These are phyloP conservation scores for Cercospora beticola DNA, from an alignment of 2,329 filamentous ascomycete genomes.

Conservation along the genomic window DNA sequence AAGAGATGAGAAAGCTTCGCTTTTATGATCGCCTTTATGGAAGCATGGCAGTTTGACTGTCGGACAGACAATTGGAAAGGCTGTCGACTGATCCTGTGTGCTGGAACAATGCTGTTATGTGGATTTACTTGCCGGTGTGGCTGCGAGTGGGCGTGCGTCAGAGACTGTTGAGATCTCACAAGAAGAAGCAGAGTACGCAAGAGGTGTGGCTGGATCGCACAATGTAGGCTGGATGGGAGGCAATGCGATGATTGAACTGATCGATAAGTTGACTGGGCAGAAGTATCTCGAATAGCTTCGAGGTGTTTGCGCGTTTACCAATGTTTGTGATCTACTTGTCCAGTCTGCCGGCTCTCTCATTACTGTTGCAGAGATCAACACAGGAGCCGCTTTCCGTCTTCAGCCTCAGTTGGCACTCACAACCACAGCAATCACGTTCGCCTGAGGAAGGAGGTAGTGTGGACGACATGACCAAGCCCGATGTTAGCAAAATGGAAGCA, in stretches of 20 bases:
- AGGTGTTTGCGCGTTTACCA: neutral
- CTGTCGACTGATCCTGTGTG: constrained; percentile 40
- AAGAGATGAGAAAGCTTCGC: constrained; percentile 38
- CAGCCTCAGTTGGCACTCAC: no score
- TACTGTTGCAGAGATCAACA: constrained; percentile 17
- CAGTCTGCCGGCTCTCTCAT: constrained; percentile 13
- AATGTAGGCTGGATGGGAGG: constrained; percentile 24
- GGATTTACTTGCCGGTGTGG: constrained; percentile 54
- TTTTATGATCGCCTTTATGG: constrained; percentile 12
- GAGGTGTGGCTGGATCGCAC: constrained; percentile 16
- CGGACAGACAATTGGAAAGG: constrained; percentile 41
- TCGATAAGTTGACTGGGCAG: constrained; percentile 25
- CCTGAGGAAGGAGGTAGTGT: neutral
- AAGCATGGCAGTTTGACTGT: constrained; percentile 47
- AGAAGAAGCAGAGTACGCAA: constrained; percentile 59
- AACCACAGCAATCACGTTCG: no score
- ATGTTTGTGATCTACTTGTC: constrained; percentile 4
- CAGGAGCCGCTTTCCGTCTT: no score
- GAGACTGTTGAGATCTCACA: constrained; percentile 65
- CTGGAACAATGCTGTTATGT: constrained; percentile 40
- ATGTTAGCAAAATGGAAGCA: neutral
- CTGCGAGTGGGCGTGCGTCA: constrained; percentile 59
- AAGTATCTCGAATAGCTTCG: constrained; percentile 20
- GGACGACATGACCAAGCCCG: neutral
- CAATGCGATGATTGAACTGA: constrained; percentile 23